phyloP scores from a whole-genome alignment of 306 rosid genomes.

The Prinsepia uniflora region DNA sequence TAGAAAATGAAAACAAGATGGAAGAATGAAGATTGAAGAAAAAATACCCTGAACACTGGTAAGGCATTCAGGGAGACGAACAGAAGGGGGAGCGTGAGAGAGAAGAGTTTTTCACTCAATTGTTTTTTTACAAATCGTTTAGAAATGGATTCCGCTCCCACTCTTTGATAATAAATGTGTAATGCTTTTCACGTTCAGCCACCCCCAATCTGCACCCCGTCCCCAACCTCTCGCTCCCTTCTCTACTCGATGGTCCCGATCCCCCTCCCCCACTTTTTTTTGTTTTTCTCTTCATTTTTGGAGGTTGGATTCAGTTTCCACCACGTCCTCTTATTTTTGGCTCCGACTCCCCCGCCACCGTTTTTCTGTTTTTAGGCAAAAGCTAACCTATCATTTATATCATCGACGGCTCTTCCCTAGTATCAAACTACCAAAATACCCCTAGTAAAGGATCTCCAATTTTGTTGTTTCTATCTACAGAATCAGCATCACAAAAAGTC shows the following conservation, averaged over 20 bases:
- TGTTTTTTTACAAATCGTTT: background rate
- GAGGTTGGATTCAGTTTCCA: background rate
- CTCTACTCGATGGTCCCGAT: background rate
- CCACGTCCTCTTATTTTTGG: background rate
- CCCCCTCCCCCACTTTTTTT: background rate
- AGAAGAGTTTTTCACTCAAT: constrained; percentile 22
- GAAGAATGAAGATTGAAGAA: too few species aligned
- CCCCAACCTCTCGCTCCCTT: constrained; percentile 1
- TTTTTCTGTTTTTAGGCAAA: background rate
- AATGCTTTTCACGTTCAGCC: background rate
- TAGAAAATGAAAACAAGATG: background rate
- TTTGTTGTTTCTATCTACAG: too few species aligned
- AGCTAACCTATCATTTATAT: background rate
- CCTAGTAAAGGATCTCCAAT: too few species aligned
- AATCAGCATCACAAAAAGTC: too few species aligned
- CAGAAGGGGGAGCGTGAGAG: constrained; percentile 79
- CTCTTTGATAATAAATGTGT: background rate
- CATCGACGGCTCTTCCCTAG: too few species aligned
- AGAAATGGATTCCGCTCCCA: background rate
- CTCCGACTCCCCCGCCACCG: background rate
- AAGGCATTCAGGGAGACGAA: constrained; percentile 87
- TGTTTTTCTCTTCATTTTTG: background rate
- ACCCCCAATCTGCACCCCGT: constrained; percentile 11
- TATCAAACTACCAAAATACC: too few species aligned
- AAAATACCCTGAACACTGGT: constrained; percentile 77